These are phyloP conservation scores for Pelargonium cotyledonis DNA, from an alignment of 441 rosid species.

Conservation along the genomic window DNA sequence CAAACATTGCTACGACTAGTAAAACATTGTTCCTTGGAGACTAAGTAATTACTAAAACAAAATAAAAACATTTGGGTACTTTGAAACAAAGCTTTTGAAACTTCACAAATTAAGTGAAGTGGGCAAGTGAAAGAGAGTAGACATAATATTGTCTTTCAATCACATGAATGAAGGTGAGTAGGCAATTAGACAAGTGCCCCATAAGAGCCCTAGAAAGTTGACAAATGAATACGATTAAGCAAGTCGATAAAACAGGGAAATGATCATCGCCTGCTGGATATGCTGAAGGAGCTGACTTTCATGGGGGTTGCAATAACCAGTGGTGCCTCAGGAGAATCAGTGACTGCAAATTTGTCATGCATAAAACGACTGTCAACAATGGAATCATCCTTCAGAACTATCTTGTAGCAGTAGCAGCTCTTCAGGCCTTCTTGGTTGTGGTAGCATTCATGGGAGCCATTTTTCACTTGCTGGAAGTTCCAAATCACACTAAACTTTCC, in stretches of 20 bases:
- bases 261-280: constrained; percentile 60
- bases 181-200: too few relatives aligned
- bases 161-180: neutral
- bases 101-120: constrained; percentile 9
- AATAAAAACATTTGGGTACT: constrained; percentile 16
- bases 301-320: constrained; percentile 87
- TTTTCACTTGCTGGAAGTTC: constrained; percentile 93
- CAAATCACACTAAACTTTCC: constrained; percentile 96
- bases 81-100: constrained; percentile 4
- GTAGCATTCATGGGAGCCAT: constrained; percentile 86
- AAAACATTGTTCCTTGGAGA: constrained; percentile 11
- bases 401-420: constrained; percentile 96
- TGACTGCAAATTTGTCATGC: constrained; percentile 93
- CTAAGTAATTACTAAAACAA: constrained; percentile 6
- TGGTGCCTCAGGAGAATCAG: constrained; percentile 93
- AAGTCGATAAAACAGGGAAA: neutral
- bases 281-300: constrained; percentile 97
- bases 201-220: too few relatives aligned
- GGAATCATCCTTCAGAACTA: constrained; percentile 82
- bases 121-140: neutral
- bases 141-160: too few relatives aligned
- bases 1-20: neutral
- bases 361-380: constrained; percentile 95
- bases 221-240: neutral
- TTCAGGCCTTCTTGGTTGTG: constrained; percentile 79